Evolutionary conservation across 2,329 filamentous ascomycete genomes (phyloP).

Genomic region (Trichoderma pleuroti): DNA sequence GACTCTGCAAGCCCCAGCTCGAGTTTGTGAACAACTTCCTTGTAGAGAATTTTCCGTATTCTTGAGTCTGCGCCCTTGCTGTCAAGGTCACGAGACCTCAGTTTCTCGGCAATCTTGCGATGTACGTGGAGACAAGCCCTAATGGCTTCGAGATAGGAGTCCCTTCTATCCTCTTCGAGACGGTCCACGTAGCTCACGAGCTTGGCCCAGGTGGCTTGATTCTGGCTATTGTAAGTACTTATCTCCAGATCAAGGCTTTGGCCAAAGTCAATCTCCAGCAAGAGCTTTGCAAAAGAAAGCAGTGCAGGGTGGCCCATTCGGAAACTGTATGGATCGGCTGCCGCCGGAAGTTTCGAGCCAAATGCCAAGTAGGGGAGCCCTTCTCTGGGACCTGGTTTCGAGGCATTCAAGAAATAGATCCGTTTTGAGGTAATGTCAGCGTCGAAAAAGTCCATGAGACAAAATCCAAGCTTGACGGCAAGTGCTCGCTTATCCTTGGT

Average conservation of each 20-base stretch:
- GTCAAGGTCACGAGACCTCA: neutral
- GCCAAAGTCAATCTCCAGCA: neutral
- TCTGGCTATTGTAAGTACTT: neutral
- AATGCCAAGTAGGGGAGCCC: neutral
- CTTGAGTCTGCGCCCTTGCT: neutral
- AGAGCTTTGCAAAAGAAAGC: neutral
- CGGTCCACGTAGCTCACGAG: neutral
- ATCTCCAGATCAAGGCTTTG: neutral
- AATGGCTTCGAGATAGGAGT: slow-evolving; percentile 18
- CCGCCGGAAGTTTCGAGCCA: neutral
- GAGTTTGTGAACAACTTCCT: slow-evolving; percentile 14
- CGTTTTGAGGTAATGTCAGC: slow-evolving; percentile 5
- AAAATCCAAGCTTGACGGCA: slow-evolving; percentile 17
- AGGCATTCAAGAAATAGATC: slow-evolving; percentile 14
- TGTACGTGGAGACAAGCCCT: slow-evolving; percentile 2
- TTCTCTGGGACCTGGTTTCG: neutral
- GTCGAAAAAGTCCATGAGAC: slow-evolving; percentile 20
- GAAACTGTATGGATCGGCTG: neutral
- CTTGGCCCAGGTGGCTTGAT: neutral
- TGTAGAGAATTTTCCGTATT: slow-evolving; percentile 3
- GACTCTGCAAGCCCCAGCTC: slow-evolving; percentile 2
- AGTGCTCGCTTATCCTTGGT: slow-evolving; percentile 11
- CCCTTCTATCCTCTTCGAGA: neutral
- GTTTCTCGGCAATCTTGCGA: neutral
- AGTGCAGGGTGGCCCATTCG: neutral